phyloP scores from a whole-genome alignment of 2,329 filamentous ascomycete genomes.

The Cadophora sp. region DNA sequence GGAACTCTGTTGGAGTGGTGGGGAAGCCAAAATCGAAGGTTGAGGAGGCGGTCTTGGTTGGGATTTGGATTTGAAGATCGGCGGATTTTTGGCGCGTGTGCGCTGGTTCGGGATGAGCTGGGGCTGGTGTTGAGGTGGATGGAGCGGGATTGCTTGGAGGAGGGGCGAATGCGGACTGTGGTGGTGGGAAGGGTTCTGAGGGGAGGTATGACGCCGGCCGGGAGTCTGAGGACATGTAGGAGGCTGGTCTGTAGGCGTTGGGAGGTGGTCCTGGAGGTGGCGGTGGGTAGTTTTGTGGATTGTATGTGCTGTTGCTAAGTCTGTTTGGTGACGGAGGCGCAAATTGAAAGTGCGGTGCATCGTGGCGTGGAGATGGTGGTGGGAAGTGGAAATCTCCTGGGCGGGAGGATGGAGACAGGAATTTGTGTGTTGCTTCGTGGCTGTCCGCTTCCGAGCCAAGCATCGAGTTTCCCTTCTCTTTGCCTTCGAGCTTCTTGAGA shows the following conservation, averaged over 20 bases:
- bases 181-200: slow-evolving; percentile 30
- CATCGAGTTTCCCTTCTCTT: slow-evolving; percentile 39
- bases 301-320: slow-evolving; percentile 40
- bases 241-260: slow-evolving; percentile 32
- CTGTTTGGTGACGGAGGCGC: slow-evolving; percentile 55
- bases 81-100: slow-evolving; percentile 37
- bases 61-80: slow-evolving; percentile 39
- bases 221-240: slow-evolving; percentile 33
- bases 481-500: slow-evolving; percentile 57
- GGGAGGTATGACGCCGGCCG: slow-evolving; percentile 25
- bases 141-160: slow-evolving; percentile 5
- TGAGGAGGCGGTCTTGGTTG: slow-evolving; percentile 23
- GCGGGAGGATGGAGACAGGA: slow-evolving; percentile 35
- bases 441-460: slow-evolving; percentile 34
- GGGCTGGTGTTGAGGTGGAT: slow-evolving; percentile 16
- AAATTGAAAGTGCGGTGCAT: slow-evolving; percentile 65
- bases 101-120: slow-evolving; percentile 32
- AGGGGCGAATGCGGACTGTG: slow-evolving; percentile 23
- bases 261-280: slow-evolving; percentile 36
- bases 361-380: slow-evolving; percentile 53
- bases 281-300: slow-evolving; percentile 40
- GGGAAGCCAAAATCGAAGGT: slow-evolving; percentile 85
- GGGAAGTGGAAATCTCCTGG: slow-evolving; percentile 62
- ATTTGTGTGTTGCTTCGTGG: slow-evolving; percentile 49
- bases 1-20: slow-evolving; percentile 83